Evolutionary conservation across 179 eudicot species (phyloP).

Genomic region (Camellia oleifera): DNA sequence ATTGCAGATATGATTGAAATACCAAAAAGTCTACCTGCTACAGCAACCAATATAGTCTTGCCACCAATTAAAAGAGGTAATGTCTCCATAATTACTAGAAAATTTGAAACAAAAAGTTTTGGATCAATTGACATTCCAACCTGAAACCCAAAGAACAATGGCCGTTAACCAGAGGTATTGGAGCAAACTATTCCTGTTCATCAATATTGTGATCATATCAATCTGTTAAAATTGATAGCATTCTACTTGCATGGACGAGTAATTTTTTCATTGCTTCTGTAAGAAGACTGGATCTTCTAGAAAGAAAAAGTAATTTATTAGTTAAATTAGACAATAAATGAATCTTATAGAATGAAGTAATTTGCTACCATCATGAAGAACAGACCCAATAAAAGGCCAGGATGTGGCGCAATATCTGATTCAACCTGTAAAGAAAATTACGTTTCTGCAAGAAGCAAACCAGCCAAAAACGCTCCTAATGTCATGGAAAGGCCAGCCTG

Average conservation of each 20-base stretch:
- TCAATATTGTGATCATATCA: background rate
- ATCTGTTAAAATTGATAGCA: constrained; percentile 1
- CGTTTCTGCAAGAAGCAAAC: constrained; percentile 98
- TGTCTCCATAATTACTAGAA: too few species aligned
- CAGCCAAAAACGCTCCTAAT: constrained; percentile 97
- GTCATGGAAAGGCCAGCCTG: constrained; percentile 99
- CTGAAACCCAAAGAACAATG: constrained; percentile 42
- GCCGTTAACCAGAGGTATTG: background rate
- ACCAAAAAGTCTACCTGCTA: too few species aligned
- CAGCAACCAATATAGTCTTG: too few species aligned
- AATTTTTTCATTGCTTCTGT: background rate
- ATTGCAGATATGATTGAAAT: too few species aligned
- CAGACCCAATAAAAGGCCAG: constrained; percentile 91
- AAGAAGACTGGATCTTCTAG: background rate
- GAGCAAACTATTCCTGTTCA: background rate
- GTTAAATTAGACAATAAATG: background rate
- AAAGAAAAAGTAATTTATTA: too few species aligned
- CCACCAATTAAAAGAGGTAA: too few species aligned
- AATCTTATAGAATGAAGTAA: background rate
- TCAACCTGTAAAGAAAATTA: constrained; percentile 97
- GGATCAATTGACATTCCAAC: constrained; percentile 24
- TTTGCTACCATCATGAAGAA: constrained; percentile 92
- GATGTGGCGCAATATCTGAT: constrained; percentile 99
- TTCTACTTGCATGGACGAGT: background rate
- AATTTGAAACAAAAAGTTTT: too few species aligned